Conservation (phyloP, 2,329 filamentous ascomycete genomes). For the Fusarium sarcochroum region DNA sequence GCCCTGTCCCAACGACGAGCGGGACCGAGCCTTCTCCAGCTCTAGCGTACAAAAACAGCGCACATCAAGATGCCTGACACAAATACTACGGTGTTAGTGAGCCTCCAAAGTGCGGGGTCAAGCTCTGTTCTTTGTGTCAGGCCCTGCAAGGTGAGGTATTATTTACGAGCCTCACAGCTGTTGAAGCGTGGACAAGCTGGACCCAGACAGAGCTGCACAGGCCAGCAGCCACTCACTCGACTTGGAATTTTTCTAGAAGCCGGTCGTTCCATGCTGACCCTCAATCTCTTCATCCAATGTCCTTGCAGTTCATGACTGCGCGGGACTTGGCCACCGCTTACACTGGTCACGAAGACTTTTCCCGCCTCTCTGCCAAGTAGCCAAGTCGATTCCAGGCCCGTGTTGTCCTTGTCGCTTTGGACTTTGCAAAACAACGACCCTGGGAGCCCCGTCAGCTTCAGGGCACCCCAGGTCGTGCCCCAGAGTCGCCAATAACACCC, state of each 20-base stretch:
- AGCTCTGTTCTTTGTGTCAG: constrained; percentile 32
- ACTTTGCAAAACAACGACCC: constrained; percentile 24
- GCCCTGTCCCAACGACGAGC: constrained; percentile 31
- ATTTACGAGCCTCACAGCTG: constrained; percentile 31
- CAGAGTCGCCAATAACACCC: constrained; percentile 39
- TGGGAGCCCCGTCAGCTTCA: constrained; percentile 32
- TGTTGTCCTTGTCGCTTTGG: constrained; percentile 30
- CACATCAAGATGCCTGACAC: constrained; percentile 27
- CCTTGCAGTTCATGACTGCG: constrained; percentile 3
- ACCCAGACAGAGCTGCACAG: constrained; percentile 25
- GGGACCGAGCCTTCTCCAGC: constrained; percentile 15
- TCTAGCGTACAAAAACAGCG: constrained; percentile 25
- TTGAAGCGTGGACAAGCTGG: constrained; percentile 26
- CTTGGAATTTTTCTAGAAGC: constrained; percentile 49
- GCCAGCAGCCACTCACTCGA: constrained; percentile 30
- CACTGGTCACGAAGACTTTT: constrained; percentile 38
- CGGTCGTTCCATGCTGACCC: constrained; percentile 33
- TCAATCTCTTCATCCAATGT: constrained; percentile 23
- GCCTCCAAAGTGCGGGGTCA: background rate
- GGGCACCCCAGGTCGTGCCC: constrained; percentile 43
- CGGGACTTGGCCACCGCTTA: constrained; percentile 31
- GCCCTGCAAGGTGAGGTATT: constrained; percentile 14
- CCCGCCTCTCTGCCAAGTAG: constrained; percentile 35
- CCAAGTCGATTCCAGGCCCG: constrained; percentile 38
- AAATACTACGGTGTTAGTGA: constrained; percentile 18